Percentiles rank a stretch among this genome's conserved stretches.
Evolutionary conservation across 345 rosid species (phyloP).

Genomic region (Gossypium arboreum): DNA sequence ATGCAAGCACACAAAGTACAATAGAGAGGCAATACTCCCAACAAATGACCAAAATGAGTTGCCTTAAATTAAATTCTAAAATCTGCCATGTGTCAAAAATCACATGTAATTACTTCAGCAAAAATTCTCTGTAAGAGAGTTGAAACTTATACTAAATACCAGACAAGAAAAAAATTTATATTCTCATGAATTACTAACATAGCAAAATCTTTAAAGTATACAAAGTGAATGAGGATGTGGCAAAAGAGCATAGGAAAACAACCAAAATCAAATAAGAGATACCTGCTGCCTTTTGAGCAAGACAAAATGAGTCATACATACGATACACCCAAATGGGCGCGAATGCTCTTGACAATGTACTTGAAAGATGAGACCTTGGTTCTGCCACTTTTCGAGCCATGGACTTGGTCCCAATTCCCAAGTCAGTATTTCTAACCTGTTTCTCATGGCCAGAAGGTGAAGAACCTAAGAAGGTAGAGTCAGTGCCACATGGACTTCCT

Average conservation of each 20-base stretch:
- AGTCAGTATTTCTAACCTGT: conserved; percentile 22
- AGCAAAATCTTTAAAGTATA: conserved; percentile 7
- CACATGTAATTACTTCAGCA: neutral
- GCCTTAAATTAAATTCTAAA: conserved; percentile 2
- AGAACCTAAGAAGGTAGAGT: conserved; percentile 26
- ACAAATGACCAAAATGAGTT: neutral
- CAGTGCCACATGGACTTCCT: conserved; percentile 27
- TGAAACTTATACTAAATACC: neutral
- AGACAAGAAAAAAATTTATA: neutral
- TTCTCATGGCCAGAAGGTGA: conserved; percentile 26
- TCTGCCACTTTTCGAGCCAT: conserved; percentile 31
- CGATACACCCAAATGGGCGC: conserved; percentile 87
- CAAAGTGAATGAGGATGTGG: conserved; percentile 6
- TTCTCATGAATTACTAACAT: neutral
- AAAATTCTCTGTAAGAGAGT: neutral
- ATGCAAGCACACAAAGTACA: neutral
- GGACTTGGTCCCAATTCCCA: conserved; percentile 27
- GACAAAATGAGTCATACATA: conserved; percentile 82
- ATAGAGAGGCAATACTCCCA: neutral
- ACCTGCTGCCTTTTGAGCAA: conserved; percentile 92
- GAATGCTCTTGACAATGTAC: conserved; percentile 55
- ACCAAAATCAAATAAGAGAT: conserved; percentile 20
- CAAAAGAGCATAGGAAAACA: conserved; percentile 2
- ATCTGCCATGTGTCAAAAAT: neutral
- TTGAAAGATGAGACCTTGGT: conserved; percentile 40